Conservation (phyloP, 2,329 filamentous ascomycete genomes). For the Penicillium sp. region DNA sequence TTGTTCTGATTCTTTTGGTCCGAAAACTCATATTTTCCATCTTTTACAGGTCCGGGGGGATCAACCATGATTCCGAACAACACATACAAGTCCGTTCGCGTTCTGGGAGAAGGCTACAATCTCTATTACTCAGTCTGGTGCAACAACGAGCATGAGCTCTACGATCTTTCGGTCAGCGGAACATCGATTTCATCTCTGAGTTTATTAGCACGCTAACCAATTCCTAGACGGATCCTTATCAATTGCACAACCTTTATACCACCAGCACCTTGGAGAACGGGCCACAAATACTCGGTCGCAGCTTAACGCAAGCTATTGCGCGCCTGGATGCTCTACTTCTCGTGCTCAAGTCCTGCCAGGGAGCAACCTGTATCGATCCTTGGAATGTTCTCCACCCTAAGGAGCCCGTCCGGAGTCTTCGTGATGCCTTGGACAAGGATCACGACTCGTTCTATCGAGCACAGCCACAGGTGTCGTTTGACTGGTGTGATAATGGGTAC, state of each 20-base stretch:
- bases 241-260: conserved; percentile 41
- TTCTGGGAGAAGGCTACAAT: conserved; percentile 42
- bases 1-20: not conserved
- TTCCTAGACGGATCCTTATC: conserved; percentile 40
- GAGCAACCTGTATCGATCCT: conserved; percentile 40
- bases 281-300: conserved; percentile 26
- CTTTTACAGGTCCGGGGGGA: conserved; percentile 24
- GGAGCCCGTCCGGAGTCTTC: conserved; percentile 35
- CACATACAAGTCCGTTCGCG: conserved; percentile 46
- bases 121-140: conserved; percentile 50
- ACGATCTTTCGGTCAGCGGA: conserved; percentile 40
- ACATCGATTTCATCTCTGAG: too few species aligned
- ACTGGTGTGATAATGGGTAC: conserved; percentile 43
- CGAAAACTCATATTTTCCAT: not conserved
- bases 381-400: conserved; percentile 43
- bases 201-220: not conserved
- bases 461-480: conserved; percentile 40
- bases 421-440: conserved; percentile 35
- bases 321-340: conserved; percentile 44
- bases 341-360: conserved; percentile 47
- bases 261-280: not conserved
- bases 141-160: conserved; percentile 46
- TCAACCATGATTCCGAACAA: conserved; percentile 35
- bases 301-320: conserved; percentile 25
- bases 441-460: conserved; percentile 41